Conservation (phyloP, 352 stramenopile genomes). For the Aphanomyces cochlioides region DNA sequence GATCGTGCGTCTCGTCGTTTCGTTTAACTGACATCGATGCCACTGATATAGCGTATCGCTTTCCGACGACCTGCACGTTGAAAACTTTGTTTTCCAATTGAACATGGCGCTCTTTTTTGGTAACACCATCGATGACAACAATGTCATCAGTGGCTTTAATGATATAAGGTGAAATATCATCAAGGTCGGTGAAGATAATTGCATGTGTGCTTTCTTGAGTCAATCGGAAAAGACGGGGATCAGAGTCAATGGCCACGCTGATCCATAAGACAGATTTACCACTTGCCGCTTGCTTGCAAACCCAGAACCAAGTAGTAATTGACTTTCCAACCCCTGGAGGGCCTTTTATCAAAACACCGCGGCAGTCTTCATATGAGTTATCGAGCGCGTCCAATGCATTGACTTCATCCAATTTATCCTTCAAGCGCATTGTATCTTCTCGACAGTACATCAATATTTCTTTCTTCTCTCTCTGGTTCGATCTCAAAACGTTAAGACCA, state of each 20-base stretch:
- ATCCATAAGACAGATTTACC: neutral
- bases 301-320: neutral
- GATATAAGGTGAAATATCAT: neutral
- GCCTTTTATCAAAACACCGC: neutral
- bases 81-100: neutral
- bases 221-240: neutral
- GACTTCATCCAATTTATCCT: neutral
- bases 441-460: neutral
- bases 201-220: neutral
- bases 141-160: neutral
- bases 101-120: neutral
- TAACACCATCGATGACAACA: conserved; percentile 2
- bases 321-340: neutral
- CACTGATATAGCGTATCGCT: neutral
- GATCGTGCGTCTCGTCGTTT: neutral
- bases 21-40: neutral
- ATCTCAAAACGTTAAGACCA: no score
- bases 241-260: neutral
- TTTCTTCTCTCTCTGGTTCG: no score
- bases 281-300: neutral
- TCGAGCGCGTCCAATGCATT: neutral
- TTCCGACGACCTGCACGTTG: neutral
- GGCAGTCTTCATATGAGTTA: no score
- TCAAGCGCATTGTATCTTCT: neutral
- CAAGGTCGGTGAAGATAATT: neutral